phyloP scores from a whole-genome alignment of 495 filamentous ascomycete species.

The Collariella sp. region DNA sequence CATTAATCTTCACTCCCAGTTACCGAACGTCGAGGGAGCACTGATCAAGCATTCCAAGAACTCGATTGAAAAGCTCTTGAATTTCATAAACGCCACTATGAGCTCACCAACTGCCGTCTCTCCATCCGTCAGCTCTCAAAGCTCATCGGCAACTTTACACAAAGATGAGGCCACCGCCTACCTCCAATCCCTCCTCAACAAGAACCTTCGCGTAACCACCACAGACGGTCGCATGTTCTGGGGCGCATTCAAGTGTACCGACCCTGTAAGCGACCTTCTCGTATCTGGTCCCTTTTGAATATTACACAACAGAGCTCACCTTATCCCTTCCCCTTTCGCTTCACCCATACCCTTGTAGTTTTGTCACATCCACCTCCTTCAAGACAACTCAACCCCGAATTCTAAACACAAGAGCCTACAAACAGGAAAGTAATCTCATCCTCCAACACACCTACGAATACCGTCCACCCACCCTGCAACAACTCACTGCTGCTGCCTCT shows the following conservation, averaged over 20 bases:
- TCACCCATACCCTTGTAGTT: not conserved
- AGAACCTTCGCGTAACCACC: constrained; percentile 67
- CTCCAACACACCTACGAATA: constrained; percentile 82
- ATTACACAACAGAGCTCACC: too few species aligned
- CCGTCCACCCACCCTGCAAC: constrained; percentile 53
- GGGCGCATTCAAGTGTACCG: constrained; percentile 87
- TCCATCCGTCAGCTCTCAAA: not conserved
- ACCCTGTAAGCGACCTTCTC: constrained; percentile 53
- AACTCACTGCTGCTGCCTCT: constrained; percentile 3
- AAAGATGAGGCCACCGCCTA: constrained; percentile 31
- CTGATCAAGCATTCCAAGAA: too few species aligned
- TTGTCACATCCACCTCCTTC: too few species aligned
- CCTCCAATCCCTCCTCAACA: constrained; percentile 50
- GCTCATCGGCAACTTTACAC: not conserved
- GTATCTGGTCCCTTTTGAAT: not conserved
- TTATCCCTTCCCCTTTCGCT: not conserved
- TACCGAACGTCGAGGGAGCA: too few species aligned
- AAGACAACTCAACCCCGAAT: too few species aligned
- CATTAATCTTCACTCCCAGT: too few species aligned
- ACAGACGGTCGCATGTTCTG: constrained; percentile 83
- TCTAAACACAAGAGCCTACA: not conserved
- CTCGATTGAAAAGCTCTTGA: not conserved
- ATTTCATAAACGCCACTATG: not conserved
- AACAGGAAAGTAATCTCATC: constrained; percentile 62
- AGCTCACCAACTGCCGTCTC: not conserved